A percentile compares a stretch with the other conserved stretches of the same genome.
phyloP scores from a whole-genome alignment of 139 green algal species.

The Chlorella sp. region DNA sequence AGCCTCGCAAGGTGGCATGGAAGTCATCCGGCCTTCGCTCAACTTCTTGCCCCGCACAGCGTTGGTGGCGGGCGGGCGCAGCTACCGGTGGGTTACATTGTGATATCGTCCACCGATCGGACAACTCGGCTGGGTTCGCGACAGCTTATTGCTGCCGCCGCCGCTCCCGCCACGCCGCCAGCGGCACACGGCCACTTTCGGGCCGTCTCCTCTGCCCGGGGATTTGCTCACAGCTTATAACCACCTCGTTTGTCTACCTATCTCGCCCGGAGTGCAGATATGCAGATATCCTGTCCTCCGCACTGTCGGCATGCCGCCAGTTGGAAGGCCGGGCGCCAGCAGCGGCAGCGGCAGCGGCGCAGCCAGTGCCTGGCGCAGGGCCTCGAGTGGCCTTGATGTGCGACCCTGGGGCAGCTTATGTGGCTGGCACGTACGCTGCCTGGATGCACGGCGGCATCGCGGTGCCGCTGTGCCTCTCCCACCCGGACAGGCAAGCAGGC shows the following conservation, averaged over 20 bases:
- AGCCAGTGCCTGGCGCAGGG: background rate
- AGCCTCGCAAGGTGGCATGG: background rate
- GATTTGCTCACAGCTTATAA: no score
- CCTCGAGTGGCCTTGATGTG: conserved; percentile 64
- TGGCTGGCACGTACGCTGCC: conserved; percentile 77
- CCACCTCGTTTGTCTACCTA: no score
- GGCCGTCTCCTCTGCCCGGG: no score
- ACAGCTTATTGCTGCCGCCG: background rate
- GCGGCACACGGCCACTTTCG: background rate
- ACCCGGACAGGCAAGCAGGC: conserved; percentile 60
- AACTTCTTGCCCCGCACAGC: conserved; percentile 16
- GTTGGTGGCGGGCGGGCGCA: background rate
- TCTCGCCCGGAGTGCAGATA: conserved; percentile 36
- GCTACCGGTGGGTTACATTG: background rate
- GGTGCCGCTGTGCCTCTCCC: conserved; percentile 85
- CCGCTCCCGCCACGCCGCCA: background rate
- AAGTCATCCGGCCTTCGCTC: conserved; percentile 20
- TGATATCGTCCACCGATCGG: background rate
- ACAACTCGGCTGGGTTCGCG: background rate
- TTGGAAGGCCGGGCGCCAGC: background rate
- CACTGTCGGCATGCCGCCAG: background rate
- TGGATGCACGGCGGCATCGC: conserved; percentile 84
- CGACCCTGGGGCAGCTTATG: conserved; percentile 58
- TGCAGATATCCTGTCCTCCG: conserved; percentile 6
- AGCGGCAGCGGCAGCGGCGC: background rate